Evolutionary conservation across 1,284 basidiomycete species (phyloP), one percentile per base, ranked within the genome.

Genomic region (Pulveroboletus sp.): DNA sequence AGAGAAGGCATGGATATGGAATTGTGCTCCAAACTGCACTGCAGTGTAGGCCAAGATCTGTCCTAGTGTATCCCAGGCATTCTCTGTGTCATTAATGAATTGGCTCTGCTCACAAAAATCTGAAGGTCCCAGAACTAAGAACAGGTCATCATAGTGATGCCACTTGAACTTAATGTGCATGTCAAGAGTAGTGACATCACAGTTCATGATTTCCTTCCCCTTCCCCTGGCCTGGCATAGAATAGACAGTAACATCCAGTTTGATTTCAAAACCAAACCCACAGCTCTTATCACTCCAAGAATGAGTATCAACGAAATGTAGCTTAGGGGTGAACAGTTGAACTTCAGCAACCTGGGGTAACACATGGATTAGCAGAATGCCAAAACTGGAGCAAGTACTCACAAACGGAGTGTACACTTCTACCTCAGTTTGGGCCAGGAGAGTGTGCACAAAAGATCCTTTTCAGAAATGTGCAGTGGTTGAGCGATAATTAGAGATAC

Each of bases 91-190:
- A 14, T 10, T 5, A 20, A 44, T 28, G 39, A 40, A 50, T 18
- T 24, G 1, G 8, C 2, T 26, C 6, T 36, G 18, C 4, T 28
- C 7, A 11, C 8, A 20, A 24, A 35, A 39, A 18, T 22, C 26
- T 2, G 26, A 39, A 3, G n/a, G 25, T 18, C 11, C 18, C 3
- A n/a, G 43, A 11, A 31, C n/a, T 12, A 36, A 1, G 35, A 52
- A 44, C 11, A 43, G 50, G 24, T 52, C 26, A 12, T 44, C 35
- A 12, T 9, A 28, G 14, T 43, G 36, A 22, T 36, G 11, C 45
- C 52, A 54, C 33, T 54, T 54, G 40, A 54, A 54, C 15, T 54
- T 15, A 25, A 54, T n/a, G 11, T 28, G 25, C 9, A 54, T 28
- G n/a, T 54, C 20, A 17, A 49, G 12, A 5, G 22, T 4, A n/a